Conservation (phyloP, 306 rosid genomes). For the Glycine soja region DNA sequence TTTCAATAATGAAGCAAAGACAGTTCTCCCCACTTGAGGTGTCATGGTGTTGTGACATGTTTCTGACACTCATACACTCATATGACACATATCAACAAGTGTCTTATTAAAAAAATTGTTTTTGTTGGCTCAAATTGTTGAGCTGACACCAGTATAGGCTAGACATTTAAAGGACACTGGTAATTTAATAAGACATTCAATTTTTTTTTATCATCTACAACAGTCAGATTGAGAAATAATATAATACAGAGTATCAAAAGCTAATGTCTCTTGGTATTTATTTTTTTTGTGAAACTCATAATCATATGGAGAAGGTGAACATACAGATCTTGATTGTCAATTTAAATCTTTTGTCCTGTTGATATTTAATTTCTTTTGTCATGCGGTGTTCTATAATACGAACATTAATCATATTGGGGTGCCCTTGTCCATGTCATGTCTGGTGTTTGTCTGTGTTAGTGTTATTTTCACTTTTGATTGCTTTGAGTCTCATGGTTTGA, state of each 20-base stretch:
- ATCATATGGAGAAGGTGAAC: background rate
- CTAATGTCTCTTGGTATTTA: background rate
- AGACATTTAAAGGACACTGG: background rate
- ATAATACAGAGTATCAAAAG: background rate
- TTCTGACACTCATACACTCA: background rate
- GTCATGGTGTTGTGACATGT: background rate
- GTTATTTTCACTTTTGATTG: slow-evolving; percentile 11
- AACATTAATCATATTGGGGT: background rate
- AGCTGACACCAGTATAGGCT: background rate
- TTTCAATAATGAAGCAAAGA: slow-evolving; percentile 6
- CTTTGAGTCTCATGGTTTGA: slow-evolving; percentile 3
- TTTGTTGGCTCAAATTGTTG: slow-evolving; percentile 3
- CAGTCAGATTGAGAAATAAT: background rate
- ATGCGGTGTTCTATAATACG: background rate
- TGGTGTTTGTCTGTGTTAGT: background rate
- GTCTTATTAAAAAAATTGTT: background rate
- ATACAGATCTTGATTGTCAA: background rate
- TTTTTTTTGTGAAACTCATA: background rate
- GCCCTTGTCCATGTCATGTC: slow-evolving; percentile 3
- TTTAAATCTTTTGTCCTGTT: background rate
- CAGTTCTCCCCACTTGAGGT: background rate
- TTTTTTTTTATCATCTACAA: background rate
- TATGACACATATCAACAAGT: background rate
- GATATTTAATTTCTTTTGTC: background rate
- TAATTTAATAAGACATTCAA: background rate